Evolutionary conservation across 257 asterid genomes (phyloP).

Genomic region (Solanum paucissectum): DNA sequence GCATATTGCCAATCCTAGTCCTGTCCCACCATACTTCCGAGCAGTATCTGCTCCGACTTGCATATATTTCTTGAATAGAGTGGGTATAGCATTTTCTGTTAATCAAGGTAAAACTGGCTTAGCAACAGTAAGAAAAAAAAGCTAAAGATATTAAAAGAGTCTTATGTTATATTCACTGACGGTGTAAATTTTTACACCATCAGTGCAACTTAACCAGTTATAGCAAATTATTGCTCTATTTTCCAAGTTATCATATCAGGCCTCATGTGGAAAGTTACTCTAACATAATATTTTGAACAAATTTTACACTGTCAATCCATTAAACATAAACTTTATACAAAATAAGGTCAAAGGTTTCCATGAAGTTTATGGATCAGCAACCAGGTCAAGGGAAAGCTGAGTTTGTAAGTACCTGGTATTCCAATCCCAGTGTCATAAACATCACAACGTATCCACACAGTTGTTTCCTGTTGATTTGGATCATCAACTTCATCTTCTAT

Average conservation of each 20-base stretch:
- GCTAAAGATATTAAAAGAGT: not conserved
- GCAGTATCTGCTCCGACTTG: slow-evolving; percentile 92
- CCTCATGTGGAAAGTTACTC: not conserved
- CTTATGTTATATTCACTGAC: not conserved
- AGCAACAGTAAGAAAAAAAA: not conserved
- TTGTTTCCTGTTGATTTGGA: slow-evolving; percentile 26
- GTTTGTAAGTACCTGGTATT: slow-evolving; percentile 56
- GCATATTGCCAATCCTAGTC: slow-evolving; percentile 88
- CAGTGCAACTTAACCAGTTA: not conserved
- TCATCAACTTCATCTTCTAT: slow-evolving; percentile 21
- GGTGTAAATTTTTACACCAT: not conserved
- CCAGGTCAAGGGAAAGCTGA: not conserved
- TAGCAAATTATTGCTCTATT: not conserved
- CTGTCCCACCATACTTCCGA: slow-evolving; percentile 91
- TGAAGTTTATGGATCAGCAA: not conserved
- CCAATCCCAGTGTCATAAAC: slow-evolving; percentile 88
- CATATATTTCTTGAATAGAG: slow-evolving; percentile 89
- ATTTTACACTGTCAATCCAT: not conserved
- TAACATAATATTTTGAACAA: not conserved
- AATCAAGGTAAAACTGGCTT: not conserved
- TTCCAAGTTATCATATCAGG: not conserved
- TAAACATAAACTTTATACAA: not conserved
- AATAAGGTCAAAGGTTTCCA: not conserved
- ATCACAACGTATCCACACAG: slow-evolving; percentile 81
- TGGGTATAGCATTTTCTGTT: slow-evolving; percentile 64